Conservation (phyloP, 768 basidiomycete species). For the Mycena indigotica region DNA sequence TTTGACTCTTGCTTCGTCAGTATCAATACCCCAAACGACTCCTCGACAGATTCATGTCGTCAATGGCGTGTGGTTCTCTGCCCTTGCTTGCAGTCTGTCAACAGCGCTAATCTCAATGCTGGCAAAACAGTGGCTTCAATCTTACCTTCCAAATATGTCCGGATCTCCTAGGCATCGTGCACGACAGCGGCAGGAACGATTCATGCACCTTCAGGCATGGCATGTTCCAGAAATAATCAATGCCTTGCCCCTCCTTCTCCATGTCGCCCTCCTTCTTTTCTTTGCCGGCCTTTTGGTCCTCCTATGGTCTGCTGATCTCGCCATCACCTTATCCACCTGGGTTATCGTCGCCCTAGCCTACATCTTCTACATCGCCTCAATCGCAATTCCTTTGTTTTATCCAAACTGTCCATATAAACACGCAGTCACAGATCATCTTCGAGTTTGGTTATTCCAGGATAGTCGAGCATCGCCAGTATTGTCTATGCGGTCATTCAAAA, state of each 20-base stretch:
- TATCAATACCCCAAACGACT: neutral
- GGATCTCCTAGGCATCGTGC: constrained; percentile 41
- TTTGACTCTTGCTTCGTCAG: constrained; percentile 13
- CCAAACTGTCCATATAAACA: constrained; percentile 46
- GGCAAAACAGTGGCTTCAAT: constrained; percentile 48
- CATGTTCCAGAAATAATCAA: constrained; percentile 42
- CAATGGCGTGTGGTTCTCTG: constrained; percentile 50
- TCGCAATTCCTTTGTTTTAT: constrained; percentile 41
- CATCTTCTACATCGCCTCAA: constrained; percentile 39
- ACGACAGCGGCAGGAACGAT: constrained; percentile 39
- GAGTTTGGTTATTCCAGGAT: constrained; percentile 22
- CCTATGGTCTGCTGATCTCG: constrained; percentile 40
- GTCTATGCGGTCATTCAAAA: constrained; percentile 2
- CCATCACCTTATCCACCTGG: constrained; percentile 36
- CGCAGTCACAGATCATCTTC: constrained; percentile 40
- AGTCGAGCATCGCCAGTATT: neutral
- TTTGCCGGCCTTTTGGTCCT: constrained; percentile 44
- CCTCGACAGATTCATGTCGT: constrained; percentile 37
- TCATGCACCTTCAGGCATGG: constrained; percentile 40
- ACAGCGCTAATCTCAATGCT: constrained; percentile 49
- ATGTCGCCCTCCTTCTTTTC: constrained; percentile 43
- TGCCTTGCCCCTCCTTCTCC: constrained; percentile 42
- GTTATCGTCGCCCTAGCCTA: constrained; percentile 39
- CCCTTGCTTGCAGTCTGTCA: constrained; percentile 43
- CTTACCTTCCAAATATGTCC: constrained; percentile 34